Conservation (phyloP, 495 filamentous ascomycete species). For the Penicillium bialowiezense region DNA sequence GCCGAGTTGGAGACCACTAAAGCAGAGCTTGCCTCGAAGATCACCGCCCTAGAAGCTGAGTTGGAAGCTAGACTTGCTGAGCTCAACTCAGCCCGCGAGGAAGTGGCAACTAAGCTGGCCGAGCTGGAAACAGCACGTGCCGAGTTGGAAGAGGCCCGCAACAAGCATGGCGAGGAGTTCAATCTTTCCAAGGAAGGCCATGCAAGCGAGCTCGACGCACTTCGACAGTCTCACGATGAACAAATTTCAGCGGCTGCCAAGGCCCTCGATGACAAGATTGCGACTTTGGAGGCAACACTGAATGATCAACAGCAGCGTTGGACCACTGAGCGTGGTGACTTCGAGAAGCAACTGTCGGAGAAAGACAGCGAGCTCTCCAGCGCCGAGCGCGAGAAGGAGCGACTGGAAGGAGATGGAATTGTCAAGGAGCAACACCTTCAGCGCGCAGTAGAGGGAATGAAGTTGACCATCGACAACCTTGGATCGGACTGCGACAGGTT, state of each 20-base stretch:
- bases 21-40: conserved; percentile 34
- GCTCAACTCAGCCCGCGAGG: conserved; percentile 29
- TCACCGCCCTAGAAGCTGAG: conserved; percentile 23
- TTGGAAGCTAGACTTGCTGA: conserved; percentile 27
- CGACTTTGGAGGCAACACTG: conserved; percentile 33
- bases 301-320: conserved; percentile 39
- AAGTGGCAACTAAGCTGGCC: conserved; percentile 18
- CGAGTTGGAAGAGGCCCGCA: conserved; percentile 29
- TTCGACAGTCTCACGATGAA: conserved; percentile 21
- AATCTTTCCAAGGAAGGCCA: conserved; percentile 23
- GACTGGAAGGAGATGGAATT: conserved; percentile 43
- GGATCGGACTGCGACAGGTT: conserved; percentile 55
- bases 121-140: conserved; percentile 21
- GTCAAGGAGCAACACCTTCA: conserved; percentile 51
- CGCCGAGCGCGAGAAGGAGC: conserved; percentile 48
- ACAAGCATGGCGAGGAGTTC: conserved; percentile 16
- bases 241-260: conserved; percentile 28
- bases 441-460: conserved; percentile 47
- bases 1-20: conserved; percentile 34
- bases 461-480: conserved; percentile 49
- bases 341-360: conserved; percentile 37
- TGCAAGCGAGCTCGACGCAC: conserved; percentile 27
- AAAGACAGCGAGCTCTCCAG: conserved; percentile 35
- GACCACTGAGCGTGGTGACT: conserved; percentile 28
- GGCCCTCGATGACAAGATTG: conserved; percentile 36